Percentiles rank a stretch among this genome's conserved stretches.
phyloP scores from a whole-genome alignment of 805 yeast genomes.

The Torulaspora quercuum region DNA sequence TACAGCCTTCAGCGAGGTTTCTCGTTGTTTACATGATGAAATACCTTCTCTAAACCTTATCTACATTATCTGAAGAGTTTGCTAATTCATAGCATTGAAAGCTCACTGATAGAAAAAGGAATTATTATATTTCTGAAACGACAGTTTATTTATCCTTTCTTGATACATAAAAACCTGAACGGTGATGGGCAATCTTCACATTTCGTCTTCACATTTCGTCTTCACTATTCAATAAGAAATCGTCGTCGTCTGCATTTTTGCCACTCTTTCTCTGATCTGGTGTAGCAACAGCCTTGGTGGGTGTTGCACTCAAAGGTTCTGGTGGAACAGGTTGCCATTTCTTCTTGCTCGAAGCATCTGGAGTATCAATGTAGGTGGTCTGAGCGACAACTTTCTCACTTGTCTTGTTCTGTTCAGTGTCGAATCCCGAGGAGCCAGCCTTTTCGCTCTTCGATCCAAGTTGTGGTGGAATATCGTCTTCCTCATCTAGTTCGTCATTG shows the following conservation, averaged over 20 bases:
- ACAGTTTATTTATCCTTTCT: no score
- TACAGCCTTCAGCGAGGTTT: no score
- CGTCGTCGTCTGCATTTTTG: constrained; percentile 28
- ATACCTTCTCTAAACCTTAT: constrained; percentile 28
- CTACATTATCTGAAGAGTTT: constrained; percentile 38
- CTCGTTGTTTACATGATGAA: constrained; percentile 24
- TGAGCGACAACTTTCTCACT: constrained; percentile 28
- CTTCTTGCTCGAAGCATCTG: constrained; percentile 24
- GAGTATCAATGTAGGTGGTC: constrained; percentile 35
- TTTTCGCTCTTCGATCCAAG: constrained; percentile 17
- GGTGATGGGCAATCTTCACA: no score
- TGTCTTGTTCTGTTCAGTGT: constrained; percentile 1
- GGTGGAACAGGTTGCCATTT: constrained; percentile 32
- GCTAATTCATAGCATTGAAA: constrained; percentile 11
- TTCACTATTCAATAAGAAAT: constrained; percentile 34
- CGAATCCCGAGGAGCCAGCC: not conserved
- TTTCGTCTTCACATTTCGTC: constrained; percentile 29
- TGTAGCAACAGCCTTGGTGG: constrained; percentile 26
- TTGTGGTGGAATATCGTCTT: constrained; percentile 37
- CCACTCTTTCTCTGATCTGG: constrained; percentile 9
- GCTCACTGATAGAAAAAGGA: constrained; percentile 11
- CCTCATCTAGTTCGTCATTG: constrained; percentile 30
- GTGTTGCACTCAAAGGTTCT: constrained; percentile 27
- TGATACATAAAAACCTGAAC: no score
- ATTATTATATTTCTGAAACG: constrained; percentile 9